phyloP scores from a whole-genome alignment of 2,329 filamentous ascomycete species.

The Aspergillus pseudotamarii region DNA sequence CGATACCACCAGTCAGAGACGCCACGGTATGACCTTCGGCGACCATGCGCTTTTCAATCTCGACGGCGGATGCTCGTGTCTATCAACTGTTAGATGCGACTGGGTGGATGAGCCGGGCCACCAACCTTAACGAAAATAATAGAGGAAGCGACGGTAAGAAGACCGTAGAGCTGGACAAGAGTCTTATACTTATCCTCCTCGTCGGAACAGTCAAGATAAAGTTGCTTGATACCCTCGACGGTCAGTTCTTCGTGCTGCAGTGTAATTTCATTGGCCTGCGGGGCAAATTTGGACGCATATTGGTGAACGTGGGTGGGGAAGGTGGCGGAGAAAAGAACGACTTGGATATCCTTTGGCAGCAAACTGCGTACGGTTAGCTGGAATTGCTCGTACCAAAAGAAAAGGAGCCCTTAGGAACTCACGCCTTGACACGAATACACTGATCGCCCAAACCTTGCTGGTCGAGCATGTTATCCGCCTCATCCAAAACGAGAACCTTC shows the following conservation, averaged over 20 bases:
- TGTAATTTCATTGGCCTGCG: conserved; percentile 82
- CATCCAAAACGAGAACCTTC: conserved; percentile 86
- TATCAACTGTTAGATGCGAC: conserved; percentile 41
- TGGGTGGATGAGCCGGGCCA: conserved; percentile 8
- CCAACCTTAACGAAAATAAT: conserved; percentile 94
- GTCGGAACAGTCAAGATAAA: conserved; percentile 89
- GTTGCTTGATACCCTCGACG: conserved; percentile 94
- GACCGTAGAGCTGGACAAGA: conserved; percentile 88
- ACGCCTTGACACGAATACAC: conserved; percentile 87
- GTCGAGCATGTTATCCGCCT: conserved; percentile 98
- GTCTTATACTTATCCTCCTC: conserved; percentile 84
- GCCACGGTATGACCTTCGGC: conserved; percentile 89
- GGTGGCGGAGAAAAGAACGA: conserved; percentile 93
- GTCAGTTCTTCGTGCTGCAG: conserved; percentile 89
- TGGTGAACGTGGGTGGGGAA: conserved; percentile 82
- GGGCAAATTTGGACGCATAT: conserved; percentile 84
- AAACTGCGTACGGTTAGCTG: conserved; percentile 53
- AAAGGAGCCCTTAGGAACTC: conserved; percentile 35
- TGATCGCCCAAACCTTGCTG: conserved; percentile 94
- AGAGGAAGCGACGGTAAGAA: conserved; percentile 95
- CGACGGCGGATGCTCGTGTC: conserved; percentile 81
- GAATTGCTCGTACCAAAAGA: neutral
- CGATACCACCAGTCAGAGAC: conserved; percentile 83
- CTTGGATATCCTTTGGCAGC: conserved; percentile 75
- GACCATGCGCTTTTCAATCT: conserved; percentile 84